Evolutionary conservation across 2,329 filamentous ascomycete genomes (phyloP).

Genomic region (Orbilia javanica): DNA sequence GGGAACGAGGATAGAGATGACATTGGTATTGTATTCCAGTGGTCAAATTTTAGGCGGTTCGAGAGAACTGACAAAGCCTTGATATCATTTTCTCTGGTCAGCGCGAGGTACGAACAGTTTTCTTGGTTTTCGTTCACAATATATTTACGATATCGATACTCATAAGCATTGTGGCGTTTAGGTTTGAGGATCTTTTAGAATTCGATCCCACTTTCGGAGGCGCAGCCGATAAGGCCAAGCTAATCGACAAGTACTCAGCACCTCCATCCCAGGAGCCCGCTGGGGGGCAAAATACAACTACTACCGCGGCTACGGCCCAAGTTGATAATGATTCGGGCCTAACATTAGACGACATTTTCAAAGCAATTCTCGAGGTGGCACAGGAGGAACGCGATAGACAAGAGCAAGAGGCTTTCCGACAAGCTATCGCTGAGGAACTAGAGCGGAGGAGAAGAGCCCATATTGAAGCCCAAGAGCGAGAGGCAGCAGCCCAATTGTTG

Average conservation of each 20-base stretch:
- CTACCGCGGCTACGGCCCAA: not conserved
- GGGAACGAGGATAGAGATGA: constrained; percentile 45
- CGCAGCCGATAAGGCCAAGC: constrained; percentile 39
- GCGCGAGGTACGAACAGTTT: constrained; percentile 28
- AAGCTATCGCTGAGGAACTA: constrained; percentile 48
- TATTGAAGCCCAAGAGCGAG: constrained; percentile 52
- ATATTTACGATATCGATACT: not conserved
- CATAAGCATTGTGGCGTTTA: not conserved
- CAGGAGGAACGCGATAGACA: constrained; percentile 49
- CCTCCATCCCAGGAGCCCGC: constrained; percentile 36
- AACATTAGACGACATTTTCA: constrained; percentile 47
- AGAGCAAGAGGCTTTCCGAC: constrained; percentile 49
- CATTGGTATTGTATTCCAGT: constrained; percentile 48
- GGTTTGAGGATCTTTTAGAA: constrained; percentile 52
- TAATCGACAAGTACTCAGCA: constrained; percentile 31
- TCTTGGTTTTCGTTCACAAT: not conserved
- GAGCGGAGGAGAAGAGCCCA: constrained; percentile 38
- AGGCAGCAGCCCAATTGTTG: constrained; percentile 43
- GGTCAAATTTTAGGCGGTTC: constrained; percentile 47
- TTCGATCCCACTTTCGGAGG: constrained; percentile 41
- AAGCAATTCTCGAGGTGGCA: constrained; percentile 44
- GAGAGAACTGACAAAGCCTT: constrained; percentile 49
- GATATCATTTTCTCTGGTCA: constrained; percentile 43
- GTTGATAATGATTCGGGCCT: constrained; percentile 6
- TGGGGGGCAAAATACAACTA: constrained; percentile 3